Evolutionary conservation across 2,329 filamentous ascomycete genomes (phyloP).

Genomic region (Lasiodiplodia hormozganensis): DNA sequence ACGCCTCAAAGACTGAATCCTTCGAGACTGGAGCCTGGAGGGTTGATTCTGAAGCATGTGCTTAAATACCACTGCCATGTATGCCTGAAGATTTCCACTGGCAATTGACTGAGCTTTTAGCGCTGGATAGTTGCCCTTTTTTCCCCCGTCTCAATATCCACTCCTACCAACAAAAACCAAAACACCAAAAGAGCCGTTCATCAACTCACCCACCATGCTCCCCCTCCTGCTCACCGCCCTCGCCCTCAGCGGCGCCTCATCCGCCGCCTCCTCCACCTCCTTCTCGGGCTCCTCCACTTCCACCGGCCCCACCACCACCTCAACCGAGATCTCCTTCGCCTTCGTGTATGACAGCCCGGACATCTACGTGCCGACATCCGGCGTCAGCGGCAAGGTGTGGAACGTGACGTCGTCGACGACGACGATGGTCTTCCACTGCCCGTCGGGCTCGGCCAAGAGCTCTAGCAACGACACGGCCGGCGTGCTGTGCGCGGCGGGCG

Average conservation of each 20-base stretch:
- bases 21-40: background rate
- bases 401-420: background rate
- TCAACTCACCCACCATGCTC: background rate
- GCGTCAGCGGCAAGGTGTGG: background rate
- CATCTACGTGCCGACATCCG: background rate
- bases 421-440: slow-evolving; percentile 1
- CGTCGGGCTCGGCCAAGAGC: background rate
- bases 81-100: no score
- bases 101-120: background rate
- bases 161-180: background rate
- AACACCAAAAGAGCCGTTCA: background rate
- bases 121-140: background rate
- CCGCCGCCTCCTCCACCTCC: background rate
- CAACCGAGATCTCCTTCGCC: slow-evolving; percentile 3
- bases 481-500: background rate
- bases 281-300: background rate
- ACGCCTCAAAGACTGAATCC: background rate
- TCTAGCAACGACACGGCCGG: background rate
- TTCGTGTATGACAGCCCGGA: background rate
- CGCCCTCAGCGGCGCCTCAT: background rate
- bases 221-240: background rate
- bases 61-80: background rate
- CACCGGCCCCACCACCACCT: background rate
- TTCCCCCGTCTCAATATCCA: background rate
- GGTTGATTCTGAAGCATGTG: background rate